Percentiles rank a stretch among this genome's conserved stretches.
Evolutionary conservation across 2,329 filamentous ascomycete species (phyloP).

Genomic region (Endocalyx cinctus): DNA sequence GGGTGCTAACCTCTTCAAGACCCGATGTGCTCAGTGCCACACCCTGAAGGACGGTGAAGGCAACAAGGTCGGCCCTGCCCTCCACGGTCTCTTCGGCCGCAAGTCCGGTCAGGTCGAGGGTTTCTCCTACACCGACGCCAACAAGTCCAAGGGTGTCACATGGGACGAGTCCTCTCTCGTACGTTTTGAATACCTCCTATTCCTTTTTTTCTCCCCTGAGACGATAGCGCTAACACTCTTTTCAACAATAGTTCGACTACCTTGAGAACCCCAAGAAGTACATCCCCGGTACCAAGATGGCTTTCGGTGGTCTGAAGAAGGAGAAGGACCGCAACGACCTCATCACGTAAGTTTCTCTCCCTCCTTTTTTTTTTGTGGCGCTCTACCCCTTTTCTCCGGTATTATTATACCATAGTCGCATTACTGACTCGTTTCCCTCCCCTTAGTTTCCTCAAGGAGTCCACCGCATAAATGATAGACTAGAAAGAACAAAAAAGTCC

Average conservation of each 20-base stretch:
- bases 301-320: conserved; percentile 99
- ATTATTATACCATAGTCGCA: too few species aligned
- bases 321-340: conserved; percentile 98
- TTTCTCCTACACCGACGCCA: conserved; percentile 98
- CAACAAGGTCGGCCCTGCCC: conserved; percentile 97
- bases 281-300: conserved; percentile 99
- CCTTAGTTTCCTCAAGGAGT: conserved; percentile 63
- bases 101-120: conserved; percentile 88
- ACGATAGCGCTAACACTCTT: conserved; percentile 10
- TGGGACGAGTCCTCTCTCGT: conserved; percentile 87
- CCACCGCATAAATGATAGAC: conserved; percentile 64
- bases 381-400: too few species aligned
- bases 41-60: conserved; percentile 83
- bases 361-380: neutral
- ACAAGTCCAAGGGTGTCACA: conserved; percentile 91
- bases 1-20: conserved; percentile 99
- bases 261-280: conserved; percentile 99
- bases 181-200: conserved; percentile 30
- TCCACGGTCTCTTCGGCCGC: conserved; percentile 96
- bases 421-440: conserved; percentile 3
- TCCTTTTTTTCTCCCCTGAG: neutral
- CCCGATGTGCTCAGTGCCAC: conserved; percentile 97
- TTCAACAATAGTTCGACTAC: conserved; percentile 73
- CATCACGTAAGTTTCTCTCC: conserved; percentile 71
- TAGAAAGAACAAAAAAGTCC: too few species aligned